phyloP scores from a whole-genome alignment of 2,329 filamentous ascomycete genomes.

The Fusarium bactridioides region DNA sequence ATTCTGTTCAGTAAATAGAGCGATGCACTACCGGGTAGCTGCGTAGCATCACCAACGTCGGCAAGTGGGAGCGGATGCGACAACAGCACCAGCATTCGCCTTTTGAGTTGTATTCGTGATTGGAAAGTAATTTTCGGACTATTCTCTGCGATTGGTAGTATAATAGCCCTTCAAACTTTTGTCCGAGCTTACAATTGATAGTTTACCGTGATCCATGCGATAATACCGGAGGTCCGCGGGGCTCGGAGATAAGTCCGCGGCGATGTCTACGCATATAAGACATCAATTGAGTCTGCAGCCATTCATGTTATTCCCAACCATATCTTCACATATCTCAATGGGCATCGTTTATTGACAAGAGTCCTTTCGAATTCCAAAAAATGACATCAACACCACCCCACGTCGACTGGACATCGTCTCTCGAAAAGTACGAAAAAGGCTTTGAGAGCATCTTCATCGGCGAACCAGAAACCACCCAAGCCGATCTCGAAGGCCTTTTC shows the following conservation, averaged over 20 bases:
- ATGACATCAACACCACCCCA: not conserved
- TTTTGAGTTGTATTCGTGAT: accelerated
- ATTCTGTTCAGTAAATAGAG: too few relatives aligned
- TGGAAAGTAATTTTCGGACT: accelerated
- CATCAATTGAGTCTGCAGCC: too few relatives aligned
- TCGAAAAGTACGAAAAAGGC: not conserved
- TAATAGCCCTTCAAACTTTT: too few relatives aligned
- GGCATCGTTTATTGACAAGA: too few relatives aligned
- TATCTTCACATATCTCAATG: accelerated
- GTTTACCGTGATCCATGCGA: accelerated
- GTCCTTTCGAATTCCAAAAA: accelerated
- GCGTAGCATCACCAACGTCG: too few relatives aligned
- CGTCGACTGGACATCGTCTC: not conserved
- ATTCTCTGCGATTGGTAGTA: accelerated
- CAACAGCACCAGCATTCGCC: not conserved
- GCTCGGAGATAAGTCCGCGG: not conserved
- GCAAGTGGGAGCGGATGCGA: accelerated
- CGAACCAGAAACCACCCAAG: not conserved
- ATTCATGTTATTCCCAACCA: too few relatives aligned
- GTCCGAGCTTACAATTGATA: accelerated
- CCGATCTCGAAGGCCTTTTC: not conserved
- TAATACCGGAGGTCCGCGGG: not conserved
- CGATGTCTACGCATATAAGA: not conserved
- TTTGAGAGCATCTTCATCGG: not conserved
- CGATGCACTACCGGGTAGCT: not conserved